Base-by-base conservation (phyloP, 1,284 basidiomycete species). In the Phellinidium pouzarii region DNA sequence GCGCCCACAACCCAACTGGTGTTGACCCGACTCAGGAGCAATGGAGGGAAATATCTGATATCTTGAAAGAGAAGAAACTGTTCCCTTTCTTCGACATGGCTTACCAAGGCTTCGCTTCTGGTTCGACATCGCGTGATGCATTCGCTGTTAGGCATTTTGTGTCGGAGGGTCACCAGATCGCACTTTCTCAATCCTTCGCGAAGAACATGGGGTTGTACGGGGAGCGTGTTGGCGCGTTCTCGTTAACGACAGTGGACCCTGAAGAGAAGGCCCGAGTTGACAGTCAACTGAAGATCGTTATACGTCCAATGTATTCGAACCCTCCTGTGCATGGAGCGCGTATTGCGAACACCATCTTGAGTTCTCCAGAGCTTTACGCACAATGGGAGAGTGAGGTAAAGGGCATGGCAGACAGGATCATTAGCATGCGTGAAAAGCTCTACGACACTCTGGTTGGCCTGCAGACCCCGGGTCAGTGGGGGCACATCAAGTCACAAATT, bases 141-240 rank as follows among this genome's bases (percentile, higher is more conserved):
- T 95, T 89, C 68, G 91, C 95, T 26, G 84, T 98, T 54, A 89
- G 96, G 58, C 83, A 96, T 75, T 99, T 99, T 71, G 91, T 96
- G 51, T 75, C 83, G 44, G 74, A 92, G 67, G 91, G 91, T 38
- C 91, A 94, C 71, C 87, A 91, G 64, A 72, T 94, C 59, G 87
- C 91, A 12, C 79, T 94, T 44, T 76, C 85, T 57, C 96, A 99
- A 71, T 94, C 91, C 50, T 99, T 98, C 70, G 96, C 96, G 51
- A 99, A 99, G 80, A 99, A 99, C 77, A 95, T 97, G 80, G 95
- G 96, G 57, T 79, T 99, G 37, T 99, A 99, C 69, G 96, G 94
- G 60, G 94, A 97, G 72, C 91, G 94, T 66, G 91, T 92, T 54
- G 94, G 94, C 19, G 87, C 91, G n/a, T 92, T 99, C 79, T 94